Percentiles rank a stretch among this genome's conserved stretches.
Evolutionary conservation across 768 basidiomycete species (phyloP).

Genomic region (Mycena galericulata): DNA sequence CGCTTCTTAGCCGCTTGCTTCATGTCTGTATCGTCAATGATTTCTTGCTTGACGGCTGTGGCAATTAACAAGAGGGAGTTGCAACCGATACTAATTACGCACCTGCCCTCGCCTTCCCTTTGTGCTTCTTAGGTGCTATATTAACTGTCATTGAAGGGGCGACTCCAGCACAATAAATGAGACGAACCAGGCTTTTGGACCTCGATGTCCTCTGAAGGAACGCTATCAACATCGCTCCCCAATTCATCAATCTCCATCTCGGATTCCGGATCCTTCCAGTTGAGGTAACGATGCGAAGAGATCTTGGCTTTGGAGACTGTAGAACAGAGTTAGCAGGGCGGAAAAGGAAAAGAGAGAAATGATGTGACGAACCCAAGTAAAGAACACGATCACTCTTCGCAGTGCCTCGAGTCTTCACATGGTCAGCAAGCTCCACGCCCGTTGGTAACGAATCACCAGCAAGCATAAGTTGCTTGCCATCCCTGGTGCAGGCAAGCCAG

Average conservation of each 20-base stretch:
- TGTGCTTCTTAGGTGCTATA: not conserved
- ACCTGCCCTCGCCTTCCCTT: not conserved
- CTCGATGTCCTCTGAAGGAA: constrained; percentile 4
- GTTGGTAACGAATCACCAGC: not conserved
- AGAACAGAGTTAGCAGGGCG: not conserved
- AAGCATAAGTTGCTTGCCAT: not conserved
- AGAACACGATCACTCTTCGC: not conserved
- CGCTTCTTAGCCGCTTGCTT: constrained; percentile 2
- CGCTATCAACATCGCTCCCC: not conserved
- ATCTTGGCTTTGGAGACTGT: constrained; percentile 2
- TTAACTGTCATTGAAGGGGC: not conserved
- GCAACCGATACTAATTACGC: too few species aligned
- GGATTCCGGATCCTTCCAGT: not conserved
- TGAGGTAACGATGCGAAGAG: not conserved
- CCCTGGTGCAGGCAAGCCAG: not conserved
- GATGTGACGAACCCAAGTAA: not conserved
- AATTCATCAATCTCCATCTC: constrained; percentile 1
- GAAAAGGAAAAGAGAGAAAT: not conserved
- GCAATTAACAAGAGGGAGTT: too few species aligned
- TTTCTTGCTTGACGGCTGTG: too few species aligned
- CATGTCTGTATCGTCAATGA: constrained; percentile 6
- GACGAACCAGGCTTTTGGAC: too few species aligned
- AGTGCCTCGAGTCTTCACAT: not conserved
- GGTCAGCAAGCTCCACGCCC: not conserved
- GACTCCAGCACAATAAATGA: not conserved